phyloP scores from a whole-genome alignment of 1,284 basidiomycete genomes.

The Ustilago nuda region DNA sequence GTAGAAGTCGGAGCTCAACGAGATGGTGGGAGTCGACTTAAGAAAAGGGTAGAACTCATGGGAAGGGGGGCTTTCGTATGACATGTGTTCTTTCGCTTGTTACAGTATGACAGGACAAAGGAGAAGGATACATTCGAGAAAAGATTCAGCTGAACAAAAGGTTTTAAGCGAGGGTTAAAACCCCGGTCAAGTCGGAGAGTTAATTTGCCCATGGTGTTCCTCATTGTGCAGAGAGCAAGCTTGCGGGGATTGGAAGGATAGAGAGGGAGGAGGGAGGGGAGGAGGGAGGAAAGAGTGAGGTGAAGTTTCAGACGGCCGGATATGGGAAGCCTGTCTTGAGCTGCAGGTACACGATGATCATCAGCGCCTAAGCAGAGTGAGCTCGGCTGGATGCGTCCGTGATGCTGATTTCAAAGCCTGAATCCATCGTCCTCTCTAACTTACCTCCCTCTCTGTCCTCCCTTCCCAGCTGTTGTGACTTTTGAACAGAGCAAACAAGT shows the following conservation, averaged over 20 bases:
- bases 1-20: conserved; percentile 5
- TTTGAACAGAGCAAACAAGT: too few species aligned
- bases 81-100: not conserved
- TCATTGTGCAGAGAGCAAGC: not conserved
- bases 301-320: not conserved
- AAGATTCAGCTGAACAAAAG: not conserved
- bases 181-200: not conserved
- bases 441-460: not conserved
- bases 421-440: too few species aligned
- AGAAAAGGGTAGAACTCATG: not conserved
- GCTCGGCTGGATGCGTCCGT: not conserved
- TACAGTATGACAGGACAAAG: not conserved
- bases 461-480: too few species aligned
- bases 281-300: too few species aligned
- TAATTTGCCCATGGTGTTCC: not conserved
- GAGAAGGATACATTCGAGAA: not conserved
- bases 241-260: not conserved
- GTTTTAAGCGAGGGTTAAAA: not conserved
- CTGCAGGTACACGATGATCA: not conserved
- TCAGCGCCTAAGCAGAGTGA: not conserved
- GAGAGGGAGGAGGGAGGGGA: not conserved
- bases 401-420: too few species aligned
- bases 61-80: not conserved
- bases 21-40: not conserved
- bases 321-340: not conserved